Evolutionary conservation across 2,329 filamentous ascomycete genomes (phyloP), one percentile per base, ranked within the genome.

Genomic region (Aspergillus eucalypticola): DNA sequence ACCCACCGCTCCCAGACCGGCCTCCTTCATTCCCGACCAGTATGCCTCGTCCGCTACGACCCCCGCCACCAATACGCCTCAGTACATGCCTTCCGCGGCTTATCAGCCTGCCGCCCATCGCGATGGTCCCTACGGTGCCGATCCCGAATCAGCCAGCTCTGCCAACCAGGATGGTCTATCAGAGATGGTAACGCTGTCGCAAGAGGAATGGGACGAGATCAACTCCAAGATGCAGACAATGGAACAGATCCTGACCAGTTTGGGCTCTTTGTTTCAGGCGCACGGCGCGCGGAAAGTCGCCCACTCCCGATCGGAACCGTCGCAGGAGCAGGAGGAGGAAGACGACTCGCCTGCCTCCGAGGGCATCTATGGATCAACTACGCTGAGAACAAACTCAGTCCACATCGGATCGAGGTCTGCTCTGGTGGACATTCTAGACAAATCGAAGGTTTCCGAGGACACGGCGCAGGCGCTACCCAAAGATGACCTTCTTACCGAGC

Each of bases 341-440:
- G 66, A 66, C 38, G 50, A 42, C 21, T 70, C 69, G 2, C 64
- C 60, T 27, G 61, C 59, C 41, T 68, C 68, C 25, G 66, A 70
- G 25, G 69, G 67, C 15, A 64, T 72, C 15, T 75, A 73, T 56
- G 71, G 67, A 8, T 60, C 70, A n/a, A 72, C 69, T 55, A 64
- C 65, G 19, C 50, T 73, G 62, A 69, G 81, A 57, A 82, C 83
- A 52, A 82, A 84, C 58, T 82, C 81, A 3, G 82, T 86, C 21
- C 84, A 87, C 71, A 75, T 86, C 27, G 84, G 84, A 8, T 81
- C 82, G 21, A 81, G 82, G 55, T 86, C 84, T 2, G 83, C 86
- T 1, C 79, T 85, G 15, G 83, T 84, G 8, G 81, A 86, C 62
- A 82, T 86, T 54, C 76, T 82, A 66, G 78, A 81, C 27, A 79